Evolutionary conservation across 805 yeast species (phyloP).

Genomic region (Komagataella populi): DNA sequence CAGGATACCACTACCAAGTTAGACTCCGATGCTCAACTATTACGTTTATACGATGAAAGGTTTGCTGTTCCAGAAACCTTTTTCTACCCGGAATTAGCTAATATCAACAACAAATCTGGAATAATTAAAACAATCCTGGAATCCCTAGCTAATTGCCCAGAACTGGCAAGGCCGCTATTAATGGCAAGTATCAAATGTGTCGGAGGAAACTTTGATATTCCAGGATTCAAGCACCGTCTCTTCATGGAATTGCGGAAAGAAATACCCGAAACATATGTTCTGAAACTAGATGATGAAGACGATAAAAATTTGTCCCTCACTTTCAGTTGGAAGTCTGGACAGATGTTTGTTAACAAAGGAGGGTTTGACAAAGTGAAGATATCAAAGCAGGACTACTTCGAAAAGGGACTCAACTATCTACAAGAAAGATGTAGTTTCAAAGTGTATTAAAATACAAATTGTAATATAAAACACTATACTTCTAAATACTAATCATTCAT

Average conservation of each 20-base stretch:
- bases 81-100: slow-evolving; percentile 75
- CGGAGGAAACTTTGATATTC: slow-evolving; percentile 72
- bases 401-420: slow-evolving; percentile 51
- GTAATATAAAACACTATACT: background rate
- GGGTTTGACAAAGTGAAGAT: slow-evolving; percentile 41
- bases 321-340: slow-evolving; percentile 49
- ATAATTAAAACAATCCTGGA: slow-evolving; percentile 59
- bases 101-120: slow-evolving; percentile 65
- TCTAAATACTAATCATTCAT: background rate
- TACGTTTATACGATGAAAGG: slow-evolving; percentile 69
- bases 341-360: slow-evolving; percentile 28
- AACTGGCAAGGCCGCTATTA: slow-evolving; percentile 56
- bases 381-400: slow-evolving; percentile 70
- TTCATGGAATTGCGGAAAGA: slow-evolving; percentile 48
- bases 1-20: slow-evolving; percentile 6
- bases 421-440: slow-evolving; percentile 9
- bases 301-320: slow-evolving; percentile 11
- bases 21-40: slow-evolving; percentile 38
- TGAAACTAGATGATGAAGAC: slow-evolving; percentile 26
- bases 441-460: background rate
- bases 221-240: slow-evolving; percentile 54
- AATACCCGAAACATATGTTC: slow-evolving; percentile 59
- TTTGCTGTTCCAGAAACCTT: slow-evolving; percentile 79
- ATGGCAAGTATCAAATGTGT: slow-evolving; percentile 66
- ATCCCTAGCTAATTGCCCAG: slow-evolving; percentile 58